phyloP scores from a whole-genome alignment of 176 grass and related monocot species.

The Lolium multiflorum region DNA sequence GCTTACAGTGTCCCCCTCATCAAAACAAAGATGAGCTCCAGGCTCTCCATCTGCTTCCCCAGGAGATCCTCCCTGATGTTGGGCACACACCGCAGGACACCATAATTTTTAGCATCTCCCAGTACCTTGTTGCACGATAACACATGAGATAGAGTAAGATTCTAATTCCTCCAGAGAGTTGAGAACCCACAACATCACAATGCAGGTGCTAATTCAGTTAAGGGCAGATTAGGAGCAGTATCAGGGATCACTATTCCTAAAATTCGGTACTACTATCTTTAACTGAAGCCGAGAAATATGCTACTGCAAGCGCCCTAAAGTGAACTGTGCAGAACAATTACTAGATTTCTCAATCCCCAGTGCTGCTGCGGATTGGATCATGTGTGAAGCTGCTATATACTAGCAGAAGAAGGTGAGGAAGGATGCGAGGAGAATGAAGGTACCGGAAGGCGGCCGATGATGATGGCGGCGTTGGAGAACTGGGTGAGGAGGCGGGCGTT shows the following conservation, averaged over 20 bases:
- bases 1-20: conserved; percentile 67
- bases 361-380: not conserved
- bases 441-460: conserved; percentile 77
- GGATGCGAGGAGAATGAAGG: not conserved
- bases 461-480: conserved; percentile 53
- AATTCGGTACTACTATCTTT: not conserved
- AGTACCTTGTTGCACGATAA: conserved; percentile 54
- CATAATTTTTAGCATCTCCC: conserved; percentile 71
- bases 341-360: not conserved
- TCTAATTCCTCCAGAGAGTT: conserved; percentile 3
- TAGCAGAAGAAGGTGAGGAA: not conserved
- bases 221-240: not conserved
- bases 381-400: not conserved
- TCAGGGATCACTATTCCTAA: not conserved
- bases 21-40: conserved; percentile 62
- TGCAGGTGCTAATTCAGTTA: not conserved
- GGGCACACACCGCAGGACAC: conserved; percentile 52
- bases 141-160: conserved; percentile 1
- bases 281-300: conserved; percentile 4
- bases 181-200: not conserved
- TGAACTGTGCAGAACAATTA: not conserved
- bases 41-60: conserved; percentile 70
- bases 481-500: conserved; percentile 58
- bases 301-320: not conserved
- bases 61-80: conserved; percentile 63